Conservation (phyloP, 495 filamentous ascomycete genomes). For the Elasticomyces elasticus region DNA sequence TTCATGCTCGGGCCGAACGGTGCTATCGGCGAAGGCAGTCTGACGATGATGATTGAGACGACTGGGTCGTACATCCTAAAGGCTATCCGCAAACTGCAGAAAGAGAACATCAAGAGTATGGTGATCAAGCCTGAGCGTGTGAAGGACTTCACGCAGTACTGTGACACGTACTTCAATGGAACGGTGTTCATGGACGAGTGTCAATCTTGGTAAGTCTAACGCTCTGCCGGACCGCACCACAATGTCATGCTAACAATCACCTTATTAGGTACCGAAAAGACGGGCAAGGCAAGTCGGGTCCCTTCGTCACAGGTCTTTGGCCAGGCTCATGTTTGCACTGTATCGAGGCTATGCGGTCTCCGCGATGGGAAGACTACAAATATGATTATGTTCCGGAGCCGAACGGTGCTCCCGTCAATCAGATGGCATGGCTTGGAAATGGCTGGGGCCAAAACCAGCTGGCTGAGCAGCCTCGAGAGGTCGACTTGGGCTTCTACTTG, state of each 20-base stretch:
- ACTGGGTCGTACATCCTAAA: constrained; percentile 44
- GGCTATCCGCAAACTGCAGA: constrained; percentile 41
- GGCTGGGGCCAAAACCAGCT: constrained; percentile 20
- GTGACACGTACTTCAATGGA: constrained; percentile 20
- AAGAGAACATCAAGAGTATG: constrained; percentile 38
- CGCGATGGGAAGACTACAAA: constrained; percentile 24
- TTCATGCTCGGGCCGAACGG: constrained; percentile 30
- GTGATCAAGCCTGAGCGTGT: constrained; percentile 20
- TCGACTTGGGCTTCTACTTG: constrained; percentile 13
- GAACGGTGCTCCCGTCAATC: constrained; percentile 10
- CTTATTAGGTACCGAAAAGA: constrained; percentile 18
- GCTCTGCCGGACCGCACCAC: neutral
- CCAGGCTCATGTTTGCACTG: constrained; percentile 35
- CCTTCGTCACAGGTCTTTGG: constrained; percentile 32
- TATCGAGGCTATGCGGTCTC: constrained; percentile 33
- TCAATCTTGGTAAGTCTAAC: constrained; percentile 15
- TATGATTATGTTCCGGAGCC: constrained; percentile 14
- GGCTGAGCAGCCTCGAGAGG: neutral
- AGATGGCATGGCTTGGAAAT: constrained; percentile 25
- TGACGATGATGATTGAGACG: constrained; percentile 39
- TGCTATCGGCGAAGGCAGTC: constrained; percentile 27
- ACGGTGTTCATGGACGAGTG: constrained; percentile 24
- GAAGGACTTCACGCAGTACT: constrained; percentile 21
- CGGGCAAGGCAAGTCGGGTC: constrained; percentile 16
- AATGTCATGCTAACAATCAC: neutral